Base-by-base conservation (phyloP, 192 early-diverging fungal species). In the Diversispora eburnea region DNA sequence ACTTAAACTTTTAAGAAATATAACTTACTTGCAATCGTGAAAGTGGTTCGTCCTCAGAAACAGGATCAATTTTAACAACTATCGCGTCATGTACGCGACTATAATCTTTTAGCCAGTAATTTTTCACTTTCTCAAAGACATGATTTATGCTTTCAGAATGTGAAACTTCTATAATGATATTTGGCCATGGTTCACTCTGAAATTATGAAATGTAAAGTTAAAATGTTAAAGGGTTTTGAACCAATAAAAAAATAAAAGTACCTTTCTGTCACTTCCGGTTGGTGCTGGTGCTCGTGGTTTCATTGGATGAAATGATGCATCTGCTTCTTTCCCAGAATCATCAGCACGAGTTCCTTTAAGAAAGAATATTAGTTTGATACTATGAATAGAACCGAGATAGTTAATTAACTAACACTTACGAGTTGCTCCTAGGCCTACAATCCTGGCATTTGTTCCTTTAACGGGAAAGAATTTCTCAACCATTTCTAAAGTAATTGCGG, bases 41-140 rank as follows among this genome's bases (percentile, higher is more conserved):
- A 69, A 49, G 49, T 20, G 9, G 41, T 69, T 41, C 49, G 12
- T 52, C 49, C 49, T 69, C 48, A 69, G 67, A 1, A 52, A 55
- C 25, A 4, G 52, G 52, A 52, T 69, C 67, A 10, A 69, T 69
- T 69, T 69, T 69, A 69, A 69, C 67, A 55, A 69, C 25, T 69
- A 69, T 66, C 45, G 4, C 64, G 13, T 69, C 49, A 52, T 69
- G 67, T 25, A 51, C 49, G 22, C 49, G 67, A 52, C 49, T 52
- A 54, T 22, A 39, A 39, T 54, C 41, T 42, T 66, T 45, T 45
- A 69, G 52, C 67, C 67, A 69, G 52, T 69, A 69, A 52, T 52
- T 22, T 39, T 52, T 69, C 54, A 69, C 52, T 15, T 69, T 69
- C 39, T 56, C 5, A 1, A 33, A 39, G 2, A 69, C 49, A 3